phyloP scores from a whole-genome alignment of 2,329 filamentous ascomycete genomes.

The Chaetomium sp. region DNA sequence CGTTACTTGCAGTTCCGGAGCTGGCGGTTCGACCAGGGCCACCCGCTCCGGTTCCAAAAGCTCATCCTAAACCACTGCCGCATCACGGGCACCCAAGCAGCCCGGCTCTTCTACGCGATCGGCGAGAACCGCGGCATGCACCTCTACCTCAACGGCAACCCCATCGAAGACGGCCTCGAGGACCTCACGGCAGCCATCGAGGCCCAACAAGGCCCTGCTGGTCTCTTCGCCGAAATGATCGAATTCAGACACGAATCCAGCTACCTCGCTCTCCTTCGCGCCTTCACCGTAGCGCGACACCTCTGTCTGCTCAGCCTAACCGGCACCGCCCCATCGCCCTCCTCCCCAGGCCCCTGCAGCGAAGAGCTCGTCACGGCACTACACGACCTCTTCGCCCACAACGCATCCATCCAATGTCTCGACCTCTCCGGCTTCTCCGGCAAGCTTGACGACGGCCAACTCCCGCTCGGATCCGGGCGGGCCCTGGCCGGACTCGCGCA shows the following conservation, averaged over 20 bases:
- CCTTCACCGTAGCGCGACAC: constrained; percentile 43
- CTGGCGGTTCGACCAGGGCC: constrained; percentile 7
- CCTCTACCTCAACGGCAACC: constrained; percentile 46
- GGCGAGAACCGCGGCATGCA: constrained; percentile 42
- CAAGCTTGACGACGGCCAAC: constrained; percentile 51
- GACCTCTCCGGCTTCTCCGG: constrained; percentile 52
- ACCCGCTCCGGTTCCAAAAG: constrained; percentile 36
- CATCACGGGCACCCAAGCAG: constrained; percentile 44
- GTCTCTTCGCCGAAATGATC: constrained; percentile 50
- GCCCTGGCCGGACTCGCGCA: constrained; percentile 33
- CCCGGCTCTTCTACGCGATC: constrained; percentile 44
- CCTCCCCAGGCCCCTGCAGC: constrained; percentile 29
- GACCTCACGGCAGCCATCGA: constrained; percentile 44
- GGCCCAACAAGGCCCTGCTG: constrained; percentile 42
- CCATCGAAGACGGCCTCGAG: constrained; percentile 46
- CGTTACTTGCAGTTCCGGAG: constrained; percentile 34
- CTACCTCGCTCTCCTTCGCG: constrained; percentile 45
- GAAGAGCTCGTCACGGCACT: constrained; percentile 42
- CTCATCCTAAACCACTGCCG: constrained; percentile 47
- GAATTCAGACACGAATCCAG: constrained; percentile 47
- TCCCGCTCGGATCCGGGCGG: constrained; percentile 47
- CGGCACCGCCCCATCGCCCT: constrained; percentile 44
- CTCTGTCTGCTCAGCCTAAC: constrained; percentile 49
- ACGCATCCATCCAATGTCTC: constrained; percentile 45
- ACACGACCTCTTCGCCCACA: constrained; percentile 45